Conservation (phyloP, 2,329 filamentous ascomycete genomes). For the Cordyceps cateniannulata region DNA sequence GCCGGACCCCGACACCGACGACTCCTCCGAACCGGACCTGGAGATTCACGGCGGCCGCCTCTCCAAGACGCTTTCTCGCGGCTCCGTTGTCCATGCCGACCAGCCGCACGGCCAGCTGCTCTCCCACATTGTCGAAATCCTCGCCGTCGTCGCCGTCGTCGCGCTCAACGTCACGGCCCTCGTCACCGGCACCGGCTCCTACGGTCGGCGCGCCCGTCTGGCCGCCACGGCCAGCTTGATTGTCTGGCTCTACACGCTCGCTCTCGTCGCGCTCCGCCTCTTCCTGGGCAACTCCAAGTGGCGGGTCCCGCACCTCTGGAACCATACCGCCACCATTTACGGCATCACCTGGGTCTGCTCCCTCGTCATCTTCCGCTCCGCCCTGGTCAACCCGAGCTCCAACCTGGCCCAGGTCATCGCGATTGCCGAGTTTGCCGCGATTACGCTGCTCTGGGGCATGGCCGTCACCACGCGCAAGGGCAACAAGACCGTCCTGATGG, state of each 20-base stretch:
- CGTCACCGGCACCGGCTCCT: slow-evolving; percentile 30
- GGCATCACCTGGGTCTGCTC: slow-evolving; percentile 72
- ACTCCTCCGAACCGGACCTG: slow-evolving; percentile 43
- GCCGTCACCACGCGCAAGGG: slow-evolving; percentile 80
- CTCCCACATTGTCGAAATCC: slow-evolving; percentile 65
- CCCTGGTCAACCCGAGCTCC: slow-evolving; percentile 69
- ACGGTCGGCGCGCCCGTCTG: slow-evolving; percentile 41
- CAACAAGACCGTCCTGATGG: slow-evolving; percentile 80
- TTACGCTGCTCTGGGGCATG: slow-evolving; percentile 67
- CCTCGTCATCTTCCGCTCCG: slow-evolving; percentile 75
- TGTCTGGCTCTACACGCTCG: slow-evolving; percentile 75
- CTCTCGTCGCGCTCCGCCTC: slow-evolving; percentile 67
- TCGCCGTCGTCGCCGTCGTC: slow-evolving; percentile 67
- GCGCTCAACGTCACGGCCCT: slow-evolving; percentile 62
- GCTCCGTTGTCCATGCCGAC: slow-evolving; percentile 64
- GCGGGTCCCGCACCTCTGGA: slow-evolving; percentile 73
- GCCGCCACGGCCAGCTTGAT: slow-evolving; percentile 61
- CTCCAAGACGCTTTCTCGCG: slow-evolving; percentile 54
- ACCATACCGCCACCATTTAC: slow-evolving; percentile 85
- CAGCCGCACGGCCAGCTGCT: slow-evolving; percentile 67
- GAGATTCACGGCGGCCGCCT: slow-evolving; percentile 52
- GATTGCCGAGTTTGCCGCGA: slow-evolving; percentile 68
- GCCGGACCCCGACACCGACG: slow-evolving; percentile 35
- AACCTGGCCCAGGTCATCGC: slow-evolving; percentile 55
- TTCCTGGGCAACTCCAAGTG: slow-evolving; percentile 58